phyloP scores from a whole-genome alignment of 352 stramenopile genomes.

The Phytophthora meadii region DNA sequence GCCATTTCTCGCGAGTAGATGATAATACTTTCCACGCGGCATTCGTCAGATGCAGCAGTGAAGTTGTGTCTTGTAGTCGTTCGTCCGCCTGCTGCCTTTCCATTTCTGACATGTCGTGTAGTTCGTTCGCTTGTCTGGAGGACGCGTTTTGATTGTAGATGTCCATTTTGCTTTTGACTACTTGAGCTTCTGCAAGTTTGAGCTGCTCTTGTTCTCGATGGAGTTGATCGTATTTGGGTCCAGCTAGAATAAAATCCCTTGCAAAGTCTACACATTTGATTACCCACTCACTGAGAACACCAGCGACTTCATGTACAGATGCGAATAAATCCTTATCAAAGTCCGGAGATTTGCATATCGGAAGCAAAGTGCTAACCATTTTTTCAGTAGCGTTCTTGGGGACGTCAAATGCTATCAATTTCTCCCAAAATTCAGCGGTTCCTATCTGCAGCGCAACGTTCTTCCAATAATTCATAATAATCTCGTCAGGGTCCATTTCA shows the following conservation, averaged over 20 bases:
- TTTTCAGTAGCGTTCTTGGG: constrained; percentile 46
- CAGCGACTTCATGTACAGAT: constrained; percentile 60
- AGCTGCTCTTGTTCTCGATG: constrained; percentile 55
- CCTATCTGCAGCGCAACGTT: constrained; percentile 44
- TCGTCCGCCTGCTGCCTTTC: constrained; percentile 57
- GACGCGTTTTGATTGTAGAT: constrained; percentile 47
- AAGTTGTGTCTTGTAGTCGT: constrained; percentile 58
- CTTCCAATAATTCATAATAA: constrained; percentile 81
- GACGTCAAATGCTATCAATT: constrained; percentile 54
- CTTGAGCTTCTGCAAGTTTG: constrained; percentile 40
- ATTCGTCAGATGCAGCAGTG: constrained; percentile 58
- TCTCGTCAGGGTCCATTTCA: constrained; percentile 74
- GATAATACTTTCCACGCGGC: constrained; percentile 64
- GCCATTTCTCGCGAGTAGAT: constrained; percentile 54
- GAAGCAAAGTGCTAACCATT: constrained; percentile 60
- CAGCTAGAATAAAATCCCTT: constrained; percentile 58
- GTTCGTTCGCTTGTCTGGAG: constrained; percentile 41
- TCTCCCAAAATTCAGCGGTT: constrained; percentile 55
- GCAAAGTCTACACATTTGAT: constrained; percentile 56
- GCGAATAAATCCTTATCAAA: constrained; percentile 64
- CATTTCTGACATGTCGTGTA: constrained; percentile 55
- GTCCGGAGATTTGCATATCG: constrained; percentile 65
- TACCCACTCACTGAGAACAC: constrained; percentile 71
- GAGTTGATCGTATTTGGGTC: constrained; percentile 63
- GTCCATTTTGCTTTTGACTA: constrained; percentile 42